Evolutionary conservation across 352 stramenopile genomes (phyloP).

Genomic region (Pythium volutum): DNA sequence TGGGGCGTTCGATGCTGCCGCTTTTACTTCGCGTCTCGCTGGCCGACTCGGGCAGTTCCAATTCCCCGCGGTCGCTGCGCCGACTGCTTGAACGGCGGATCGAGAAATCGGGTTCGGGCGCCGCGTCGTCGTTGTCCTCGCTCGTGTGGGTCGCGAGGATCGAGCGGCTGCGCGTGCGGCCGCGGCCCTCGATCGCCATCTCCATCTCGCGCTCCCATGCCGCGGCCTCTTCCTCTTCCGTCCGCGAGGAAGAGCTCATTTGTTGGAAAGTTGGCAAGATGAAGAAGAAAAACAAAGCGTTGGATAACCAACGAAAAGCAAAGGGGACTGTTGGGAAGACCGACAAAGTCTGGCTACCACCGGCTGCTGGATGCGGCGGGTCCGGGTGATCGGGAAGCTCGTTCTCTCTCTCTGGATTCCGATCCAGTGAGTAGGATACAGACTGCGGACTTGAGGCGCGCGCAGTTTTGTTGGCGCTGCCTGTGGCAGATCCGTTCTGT

Average conservation of each 20-base stretch:
- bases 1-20: slow-evolving; percentile 26
- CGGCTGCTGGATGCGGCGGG: neutral
- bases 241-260: slow-evolving; percentile 12
- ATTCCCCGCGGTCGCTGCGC: slow-evolving; percentile 18
- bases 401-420: neutral
- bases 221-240: slow-evolving; percentile 44
- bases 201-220: slow-evolving; percentile 86
- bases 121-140: slow-evolving; percentile 25
- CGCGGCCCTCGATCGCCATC: slow-evolving; percentile 61
- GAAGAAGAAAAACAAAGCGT: neutral
- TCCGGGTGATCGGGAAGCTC: neutral
- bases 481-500: slow-evolving; percentile 5
- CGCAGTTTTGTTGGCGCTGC: neutral
- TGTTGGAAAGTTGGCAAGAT: slow-evolving; percentile 1
- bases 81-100: slow-evolving; percentile 3
- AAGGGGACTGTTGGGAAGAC: neutral
- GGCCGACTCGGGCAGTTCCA: neutral
- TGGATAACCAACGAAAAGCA: neutral
- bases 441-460: neutral
- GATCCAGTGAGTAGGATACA: slow-evolving; percentile 19
- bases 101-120: neutral
- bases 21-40: slow-evolving; percentile 14
- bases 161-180: slow-evolving; percentile 73
- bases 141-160: slow-evolving; percentile 55
- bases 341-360: neutral